These are phyloP conservation scores for Backusella mclennaniae DNA, from an alignment of 192 early-diverging fungal species.

Conservation along the genomic window DNA sequence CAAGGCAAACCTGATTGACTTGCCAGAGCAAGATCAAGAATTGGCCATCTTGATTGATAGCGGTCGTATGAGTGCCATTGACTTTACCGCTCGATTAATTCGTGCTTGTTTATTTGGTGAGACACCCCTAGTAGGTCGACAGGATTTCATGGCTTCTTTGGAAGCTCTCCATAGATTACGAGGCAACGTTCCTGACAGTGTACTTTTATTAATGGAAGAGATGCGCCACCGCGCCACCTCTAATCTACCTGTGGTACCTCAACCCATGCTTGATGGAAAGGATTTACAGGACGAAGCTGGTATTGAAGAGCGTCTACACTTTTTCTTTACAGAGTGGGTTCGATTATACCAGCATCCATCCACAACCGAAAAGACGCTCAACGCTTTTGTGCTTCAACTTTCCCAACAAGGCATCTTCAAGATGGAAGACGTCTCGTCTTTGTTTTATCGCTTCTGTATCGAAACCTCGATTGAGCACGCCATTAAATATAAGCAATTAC, in stretches of 20 bases:
- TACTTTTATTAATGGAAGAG: constrained; percentile 53
- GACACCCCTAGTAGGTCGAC: constrained; percentile 44
- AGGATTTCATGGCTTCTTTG: constrained; percentile 68
- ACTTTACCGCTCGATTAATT: constrained; percentile 78
- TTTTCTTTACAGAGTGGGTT: constrained; percentile 85
- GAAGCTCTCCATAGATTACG: constrained; percentile 71
- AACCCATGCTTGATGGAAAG: constrained; percentile 53
- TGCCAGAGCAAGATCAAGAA: constrained; percentile 85
- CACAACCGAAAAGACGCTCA: constrained; percentile 68
- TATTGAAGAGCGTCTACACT: constrained; percentile 60
- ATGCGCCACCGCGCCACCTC: constrained; percentile 38
- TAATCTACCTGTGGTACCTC: constrained; percentile 53
- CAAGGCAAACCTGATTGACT: constrained; percentile 71
- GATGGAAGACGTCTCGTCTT: constrained; percentile 71
- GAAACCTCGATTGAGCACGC: constrained; percentile 82
- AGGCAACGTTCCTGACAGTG: constrained; percentile 58
- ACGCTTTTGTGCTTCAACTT: constrained; percentile 54
- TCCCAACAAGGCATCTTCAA: constrained; percentile 55
- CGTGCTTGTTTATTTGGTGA: constrained; percentile 66
- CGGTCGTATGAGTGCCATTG: constrained; percentile 65
- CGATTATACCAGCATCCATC: constrained; percentile 66
- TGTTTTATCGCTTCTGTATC: constrained; percentile 90
- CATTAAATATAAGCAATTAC: constrained; percentile 53
- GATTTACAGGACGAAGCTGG: constrained; percentile 68
- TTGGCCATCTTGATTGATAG: constrained; percentile 84